phyloP scores from a whole-genome alignment of 2,329 filamentous ascomycete species.

The Rhytidhysteron rufulum region DNA sequence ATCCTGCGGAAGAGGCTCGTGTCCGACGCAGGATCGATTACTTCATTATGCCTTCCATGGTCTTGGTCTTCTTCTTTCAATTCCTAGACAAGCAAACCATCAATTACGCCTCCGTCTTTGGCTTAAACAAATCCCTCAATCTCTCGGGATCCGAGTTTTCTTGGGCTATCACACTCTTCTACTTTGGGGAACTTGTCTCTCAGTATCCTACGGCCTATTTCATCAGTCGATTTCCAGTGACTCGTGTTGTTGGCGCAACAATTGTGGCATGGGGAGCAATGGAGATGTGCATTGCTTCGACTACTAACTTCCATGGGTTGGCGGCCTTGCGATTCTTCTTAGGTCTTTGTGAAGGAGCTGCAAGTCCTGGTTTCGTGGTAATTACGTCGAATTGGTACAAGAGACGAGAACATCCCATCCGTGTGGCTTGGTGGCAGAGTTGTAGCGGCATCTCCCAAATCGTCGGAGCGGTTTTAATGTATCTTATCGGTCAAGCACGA shows the following conservation, averaged over 20 bases:
- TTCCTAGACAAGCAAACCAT: slow-evolving; percentile 49
- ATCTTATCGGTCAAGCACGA: slow-evolving; percentile 46
- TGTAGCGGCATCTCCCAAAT: slow-evolving; percentile 47
- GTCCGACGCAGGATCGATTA: slow-evolving; percentile 13
- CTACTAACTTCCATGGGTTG: too few relatives aligned
- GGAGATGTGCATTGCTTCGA: too few relatives aligned
- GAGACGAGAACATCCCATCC: slow-evolving; percentile 18
- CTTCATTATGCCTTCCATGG: slow-evolving; percentile 11
- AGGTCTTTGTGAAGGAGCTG: slow-evolving; percentile 45
- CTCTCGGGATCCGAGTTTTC: slow-evolving; percentile 47
- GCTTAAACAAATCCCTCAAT: slow-evolving; percentile 45
- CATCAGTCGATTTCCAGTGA: slow-evolving; percentile 48
- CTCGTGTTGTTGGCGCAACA: slow-evolving; percentile 48
- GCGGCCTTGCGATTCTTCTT: too few relatives aligned
- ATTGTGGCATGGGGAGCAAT: slow-evolving; percentile 48
- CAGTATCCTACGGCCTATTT: slow-evolving; percentile 51
- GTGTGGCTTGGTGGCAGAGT: slow-evolving; percentile 13
- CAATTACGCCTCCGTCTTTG: slow-evolving; percentile 48
- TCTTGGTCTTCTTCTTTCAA: slow-evolving; percentile 23
- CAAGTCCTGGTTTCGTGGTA: slow-evolving; percentile 45
- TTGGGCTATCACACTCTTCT: slow-evolving; percentile 48
- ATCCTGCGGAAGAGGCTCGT: slow-evolving; percentile 12
- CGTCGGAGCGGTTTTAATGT: slow-evolving; percentile 47
- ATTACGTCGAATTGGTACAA: slow-evolving; percentile 37
- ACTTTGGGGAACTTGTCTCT: slow-evolving; percentile 37